Evolutionary conservation across 768 basidiomycete species (phyloP).

Genomic region (Mycena amicta): DNA sequence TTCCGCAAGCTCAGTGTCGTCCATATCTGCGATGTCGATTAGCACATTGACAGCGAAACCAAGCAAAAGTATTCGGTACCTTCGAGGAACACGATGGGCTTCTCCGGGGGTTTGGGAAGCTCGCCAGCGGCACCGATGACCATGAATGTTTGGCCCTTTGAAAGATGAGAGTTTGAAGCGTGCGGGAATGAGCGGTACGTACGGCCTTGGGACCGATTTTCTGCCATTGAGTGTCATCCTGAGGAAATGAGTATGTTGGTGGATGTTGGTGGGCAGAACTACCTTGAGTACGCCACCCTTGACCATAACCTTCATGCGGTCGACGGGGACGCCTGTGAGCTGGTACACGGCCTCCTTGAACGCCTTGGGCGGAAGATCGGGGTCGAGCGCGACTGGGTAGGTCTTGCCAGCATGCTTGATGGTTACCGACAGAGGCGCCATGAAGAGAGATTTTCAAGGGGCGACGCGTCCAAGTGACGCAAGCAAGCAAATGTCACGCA

Average conservation of each 20-base stretch:
- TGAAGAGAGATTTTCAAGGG: slow-evolving; percentile 27
- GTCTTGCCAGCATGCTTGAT: slow-evolving; percentile 91
- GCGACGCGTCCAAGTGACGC: slow-evolving; percentile 29
- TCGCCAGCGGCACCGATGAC: slow-evolving; percentile 94
- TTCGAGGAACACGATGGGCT: slow-evolving; percentile 83
- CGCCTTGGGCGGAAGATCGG: slow-evolving; percentile 61
- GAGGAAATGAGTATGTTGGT: slow-evolving; percentile 9
- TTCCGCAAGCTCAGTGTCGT: slow-evolving; percentile 76
- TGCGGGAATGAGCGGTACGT: slow-evolving; percentile 25
- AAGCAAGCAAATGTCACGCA: slow-evolving; percentile 1
- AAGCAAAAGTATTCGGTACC: slow-evolving; percentile 49
- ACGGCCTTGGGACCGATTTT: slow-evolving; percentile 85
- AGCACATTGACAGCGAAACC: background rate
- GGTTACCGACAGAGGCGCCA: slow-evolving; percentile 74
- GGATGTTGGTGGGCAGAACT: slow-evolving; percentile 16
- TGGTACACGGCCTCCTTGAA: slow-evolving; percentile 88
- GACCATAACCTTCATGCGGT: slow-evolving; percentile 97
- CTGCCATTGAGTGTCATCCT: slow-evolving; percentile 88
- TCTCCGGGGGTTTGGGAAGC: slow-evolving; percentile 83
- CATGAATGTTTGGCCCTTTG: slow-evolving; percentile 85
- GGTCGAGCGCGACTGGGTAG: slow-evolving; percentile 71
- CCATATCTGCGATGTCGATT: slow-evolving; percentile 64
- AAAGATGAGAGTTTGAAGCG: background rate
- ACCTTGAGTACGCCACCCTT: slow-evolving; percentile 92
- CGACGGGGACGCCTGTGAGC: slow-evolving; percentile 82